Evolutionary conservation across 2,329 filamentous ascomycete genomes (phyloP), one percentile per base, ranked within the genome.

Genomic region (Cercospora berteroae): DNA sequence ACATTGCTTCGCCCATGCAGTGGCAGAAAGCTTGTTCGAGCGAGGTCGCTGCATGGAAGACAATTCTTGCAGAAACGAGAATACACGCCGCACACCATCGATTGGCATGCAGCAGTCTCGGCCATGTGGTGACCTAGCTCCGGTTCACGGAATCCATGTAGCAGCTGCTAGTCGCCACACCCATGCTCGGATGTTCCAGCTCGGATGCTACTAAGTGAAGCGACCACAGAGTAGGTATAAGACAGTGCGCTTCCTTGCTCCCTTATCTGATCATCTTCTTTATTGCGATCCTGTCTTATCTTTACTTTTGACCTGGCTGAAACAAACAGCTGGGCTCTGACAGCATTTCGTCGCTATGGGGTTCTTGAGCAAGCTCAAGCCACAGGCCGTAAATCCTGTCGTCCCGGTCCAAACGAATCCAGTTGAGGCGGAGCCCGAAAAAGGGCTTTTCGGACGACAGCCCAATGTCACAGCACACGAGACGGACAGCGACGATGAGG

Each of bases 401-500:
- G 29, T 59, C 23, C 52, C 52, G 8, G 36, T 64, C 20, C 60
- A 63, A 8, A 55, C 57, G 31, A 64, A 57, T 13, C 52, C 52
- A 16, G 50, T 64, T 2, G 62, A 33, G 10, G 55, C 62, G 5
- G 33, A 64, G 25, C 29, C 56, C 12, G 62, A 48, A 18, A 64
- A 58, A 6, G 36, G 62, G 7, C 25, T 48, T 10, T 59, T 44
- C 29, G 52, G 42, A 25, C 36, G 52, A 27, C 52, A 59, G 55
- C 52, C 55, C 18, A 44, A 29, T 48, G 55, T 48, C n/a, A 36
- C 39, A 13, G 62, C 52, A 39, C 52, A 58, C 39, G 62, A 64
- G 18, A 59, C 31, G 8, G 55, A 64, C 27, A 60, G 60, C 56
- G 61, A 67, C 23, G 65, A 67, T 61, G 65, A 60, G 29, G 16